phyloP scores from a whole-genome alignment of 2,329 filamentous ascomycete species.

The Metarhizium humberi region DNA sequence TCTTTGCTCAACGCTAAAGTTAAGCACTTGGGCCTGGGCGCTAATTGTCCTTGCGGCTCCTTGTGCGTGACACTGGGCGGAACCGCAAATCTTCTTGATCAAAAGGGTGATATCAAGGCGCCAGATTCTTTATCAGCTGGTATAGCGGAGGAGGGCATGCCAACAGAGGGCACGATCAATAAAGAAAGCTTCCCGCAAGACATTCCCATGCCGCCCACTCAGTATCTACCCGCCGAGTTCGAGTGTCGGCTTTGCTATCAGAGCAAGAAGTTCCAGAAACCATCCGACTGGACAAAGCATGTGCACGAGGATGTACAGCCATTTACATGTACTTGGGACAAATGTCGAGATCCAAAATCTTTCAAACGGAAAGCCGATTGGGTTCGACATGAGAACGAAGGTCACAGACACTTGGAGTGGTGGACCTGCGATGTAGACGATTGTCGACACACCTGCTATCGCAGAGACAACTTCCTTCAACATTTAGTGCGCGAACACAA shows the following conservation, averaged over 20 bases:
- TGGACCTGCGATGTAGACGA: constrained; percentile 79
- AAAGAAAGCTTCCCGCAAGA: constrained; percentile 69
- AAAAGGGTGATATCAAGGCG: constrained; percentile 49
- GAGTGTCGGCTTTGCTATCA: constrained; percentile 85
- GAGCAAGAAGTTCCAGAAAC: constrained; percentile 77
- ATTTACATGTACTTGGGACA: constrained; percentile 83
- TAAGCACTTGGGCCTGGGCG: constrained; percentile 56
- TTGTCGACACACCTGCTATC: constrained; percentile 73
- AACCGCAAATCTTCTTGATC: constrained; percentile 51
- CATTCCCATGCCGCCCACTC: constrained; percentile 73
- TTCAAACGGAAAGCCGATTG: constrained; percentile 96
- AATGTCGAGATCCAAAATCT: constrained; percentile 75
- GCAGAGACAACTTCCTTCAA: constrained; percentile 87
- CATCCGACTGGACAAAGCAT: constrained; percentile 95
- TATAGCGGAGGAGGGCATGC: constrained; percentile 52
- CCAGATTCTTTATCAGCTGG: constrained; percentile 46
- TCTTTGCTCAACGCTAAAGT: constrained; percentile 60
- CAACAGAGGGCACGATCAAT: constrained; percentile 58
- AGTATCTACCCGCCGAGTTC: constrained; percentile 71
- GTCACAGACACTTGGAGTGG: constrained; percentile 82
- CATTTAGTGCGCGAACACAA: constrained; percentile 90
- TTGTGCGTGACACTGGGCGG: constrained; percentile 62
- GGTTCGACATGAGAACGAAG: constrained; percentile 90
- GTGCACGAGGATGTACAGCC: constrained; percentile 90
- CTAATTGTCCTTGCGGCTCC: constrained; percentile 49